These are phyloP conservation scores for Globisporangium acanthophoron DNA, from an alignment of 352 stramenopile genomes.

Conservation along the genomic window DNA sequence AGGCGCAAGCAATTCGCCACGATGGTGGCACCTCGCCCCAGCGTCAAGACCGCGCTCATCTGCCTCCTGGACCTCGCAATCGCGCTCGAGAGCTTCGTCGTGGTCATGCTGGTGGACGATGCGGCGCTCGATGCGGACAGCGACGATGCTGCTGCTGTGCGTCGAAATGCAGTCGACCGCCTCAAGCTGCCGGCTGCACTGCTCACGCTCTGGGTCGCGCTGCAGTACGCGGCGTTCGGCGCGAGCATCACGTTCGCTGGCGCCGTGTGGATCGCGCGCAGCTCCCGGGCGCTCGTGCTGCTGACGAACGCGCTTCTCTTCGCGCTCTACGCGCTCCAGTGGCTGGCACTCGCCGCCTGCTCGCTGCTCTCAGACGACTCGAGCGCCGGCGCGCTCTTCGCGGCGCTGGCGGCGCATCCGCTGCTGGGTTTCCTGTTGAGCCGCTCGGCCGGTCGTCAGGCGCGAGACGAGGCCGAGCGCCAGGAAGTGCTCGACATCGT, in stretches of 20 bases:
- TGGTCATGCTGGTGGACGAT: conserved; percentile 1
- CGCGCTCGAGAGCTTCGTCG: conserved; percentile 9
- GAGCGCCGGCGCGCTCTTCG: conserved; percentile 3
- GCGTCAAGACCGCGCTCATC: not conserved
- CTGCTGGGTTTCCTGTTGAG: conserved; percentile 5
- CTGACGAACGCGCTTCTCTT: conserved; percentile 11
- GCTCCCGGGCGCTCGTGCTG: conserved; percentile 1
- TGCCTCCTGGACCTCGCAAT: conserved; percentile 9
- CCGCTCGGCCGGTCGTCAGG: conserved; percentile 1
- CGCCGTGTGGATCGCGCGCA: conserved; percentile 7
- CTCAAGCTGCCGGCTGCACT: not conserved
- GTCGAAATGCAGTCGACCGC: not conserved
- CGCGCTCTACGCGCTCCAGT: conserved; percentile 5
- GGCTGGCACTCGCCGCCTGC: conserved; percentile 5
- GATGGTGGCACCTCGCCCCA: not conserved
- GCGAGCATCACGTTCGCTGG: conserved; percentile 7
- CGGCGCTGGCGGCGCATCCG: conserved; percentile 2
- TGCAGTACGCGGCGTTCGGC: conserved; percentile 12
- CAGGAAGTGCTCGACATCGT: conserved; percentile 13
- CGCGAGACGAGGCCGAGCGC: conserved; percentile 7
- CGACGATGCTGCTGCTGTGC: too few species aligned
- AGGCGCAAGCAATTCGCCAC: not conserved
- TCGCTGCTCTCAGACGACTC: not conserved
- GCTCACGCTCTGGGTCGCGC: conserved; percentile 3
- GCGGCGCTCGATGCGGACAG: not conserved